Conservation (phyloP, 2,329 filamentous ascomycete species). For the Metarhizium robertsii region DNA sequence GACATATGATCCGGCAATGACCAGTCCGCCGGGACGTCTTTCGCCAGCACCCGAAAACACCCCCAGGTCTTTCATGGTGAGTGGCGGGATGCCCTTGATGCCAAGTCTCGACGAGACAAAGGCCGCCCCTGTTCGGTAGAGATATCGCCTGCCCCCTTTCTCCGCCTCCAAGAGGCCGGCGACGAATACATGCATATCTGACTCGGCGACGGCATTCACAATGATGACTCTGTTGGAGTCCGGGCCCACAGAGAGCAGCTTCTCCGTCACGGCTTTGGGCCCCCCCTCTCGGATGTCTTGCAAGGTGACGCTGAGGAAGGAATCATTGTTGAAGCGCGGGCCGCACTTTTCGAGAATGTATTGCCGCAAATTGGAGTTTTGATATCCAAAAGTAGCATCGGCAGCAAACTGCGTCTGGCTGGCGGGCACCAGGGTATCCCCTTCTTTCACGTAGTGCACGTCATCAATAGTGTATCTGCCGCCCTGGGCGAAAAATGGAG, state of each 20-base stretch:
- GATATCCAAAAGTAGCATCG: constrained; percentile 49
- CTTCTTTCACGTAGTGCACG: constrained; percentile 48
- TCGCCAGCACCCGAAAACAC: constrained; percentile 9
- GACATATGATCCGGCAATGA: constrained; percentile 47
- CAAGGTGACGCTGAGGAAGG: constrained; percentile 18
- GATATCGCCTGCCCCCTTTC: constrained; percentile 21
- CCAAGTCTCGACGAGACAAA: constrained; percentile 38
- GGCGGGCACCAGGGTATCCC: constrained; percentile 29
- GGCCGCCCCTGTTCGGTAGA: constrained; percentile 29
- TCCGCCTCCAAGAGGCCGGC: constrained; percentile 32
- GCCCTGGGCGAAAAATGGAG: constrained; percentile 49
- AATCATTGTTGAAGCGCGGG: constrained; percentile 12
- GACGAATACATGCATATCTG: constrained; percentile 47
- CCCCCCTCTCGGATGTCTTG: constrained; percentile 23
- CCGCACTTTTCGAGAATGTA: constrained; percentile 44
- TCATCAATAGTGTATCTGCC: constrained; percentile 45
- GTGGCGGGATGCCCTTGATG: constrained; percentile 37
- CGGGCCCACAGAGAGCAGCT: constrained; percentile 21
- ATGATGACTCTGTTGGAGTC: constrained; percentile 33
- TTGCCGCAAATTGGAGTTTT: constrained; percentile 34
- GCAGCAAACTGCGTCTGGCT: constrained; percentile 44
- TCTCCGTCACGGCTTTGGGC: constrained; percentile 13
- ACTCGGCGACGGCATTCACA: constrained; percentile 43
- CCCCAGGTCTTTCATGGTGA: constrained; percentile 33
- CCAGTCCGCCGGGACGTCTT: constrained; percentile 32